Conservation (phyloP, 2,329 filamentous ascomycete species). For the Myriosclerotinia duriaeana region DNA sequence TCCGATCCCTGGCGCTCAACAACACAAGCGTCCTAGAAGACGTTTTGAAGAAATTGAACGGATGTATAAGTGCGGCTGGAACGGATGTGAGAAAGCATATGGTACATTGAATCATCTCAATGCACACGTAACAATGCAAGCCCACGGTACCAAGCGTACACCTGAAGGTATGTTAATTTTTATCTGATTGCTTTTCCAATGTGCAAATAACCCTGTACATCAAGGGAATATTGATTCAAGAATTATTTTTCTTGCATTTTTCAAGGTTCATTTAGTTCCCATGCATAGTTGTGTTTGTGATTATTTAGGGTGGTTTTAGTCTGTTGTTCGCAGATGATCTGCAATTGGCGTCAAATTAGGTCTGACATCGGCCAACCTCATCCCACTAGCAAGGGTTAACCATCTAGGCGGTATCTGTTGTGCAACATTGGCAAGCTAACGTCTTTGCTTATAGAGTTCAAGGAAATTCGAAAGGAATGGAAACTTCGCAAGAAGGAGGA, state of each 20-base stretch:
- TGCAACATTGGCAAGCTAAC: constrained; percentile 37
- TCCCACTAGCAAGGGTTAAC: constrained; percentile 46
- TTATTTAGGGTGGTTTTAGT: constrained; percentile 26
- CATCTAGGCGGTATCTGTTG: constrained; percentile 38
- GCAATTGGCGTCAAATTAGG: constrained; percentile 50
- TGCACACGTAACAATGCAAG: constrained; percentile 98
- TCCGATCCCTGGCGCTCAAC: constrained; percentile 92
- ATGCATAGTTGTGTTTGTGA: constrained; percentile 20
- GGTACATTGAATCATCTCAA: constrained; percentile 97
- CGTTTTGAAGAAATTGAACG: constrained; percentile 98
- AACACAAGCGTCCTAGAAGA: constrained; percentile 91
- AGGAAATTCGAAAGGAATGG: constrained; percentile 98
- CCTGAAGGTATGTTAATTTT: constrained; percentile 77
- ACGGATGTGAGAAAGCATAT: constrained; percentile 97
- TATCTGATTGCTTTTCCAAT: background rate
- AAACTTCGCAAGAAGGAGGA: constrained; percentile 99
- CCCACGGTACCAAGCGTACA: constrained; percentile 88
- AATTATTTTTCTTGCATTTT: background rate
- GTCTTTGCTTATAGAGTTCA: constrained; percentile 66
- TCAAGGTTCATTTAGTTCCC: background rate
- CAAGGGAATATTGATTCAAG: background rate
- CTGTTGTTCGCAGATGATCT: constrained; percentile 31
- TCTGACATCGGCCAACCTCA: constrained; percentile 48
- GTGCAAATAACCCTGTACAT: background rate
- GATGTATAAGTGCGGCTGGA: constrained; percentile 99